These are phyloP conservation scores for Hypoxylon cercidicola DNA, from an alignment of 495 filamentous ascomycete species.

Conservation along the genomic window DNA sequence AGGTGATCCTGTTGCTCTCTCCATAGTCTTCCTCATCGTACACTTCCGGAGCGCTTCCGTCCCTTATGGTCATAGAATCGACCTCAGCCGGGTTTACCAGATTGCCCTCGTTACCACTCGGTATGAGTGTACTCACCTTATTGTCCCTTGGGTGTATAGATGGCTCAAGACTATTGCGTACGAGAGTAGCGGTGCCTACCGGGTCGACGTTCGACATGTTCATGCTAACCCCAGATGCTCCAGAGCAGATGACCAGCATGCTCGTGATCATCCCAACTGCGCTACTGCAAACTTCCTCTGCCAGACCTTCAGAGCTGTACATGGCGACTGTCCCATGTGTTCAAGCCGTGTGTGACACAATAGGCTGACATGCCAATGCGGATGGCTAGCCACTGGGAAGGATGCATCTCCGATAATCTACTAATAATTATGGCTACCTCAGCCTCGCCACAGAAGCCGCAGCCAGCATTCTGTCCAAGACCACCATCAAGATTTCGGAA, in stretches of 20 bases:
- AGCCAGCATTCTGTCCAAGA: too few relatives aligned
- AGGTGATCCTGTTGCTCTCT: constrained; percentile 14
- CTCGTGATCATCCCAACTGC: constrained; percentile 14
- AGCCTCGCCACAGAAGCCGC: not conserved
- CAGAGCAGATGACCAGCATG: too few relatives aligned
- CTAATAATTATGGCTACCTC: not conserved
- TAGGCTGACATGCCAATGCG: constrained; percentile 23
- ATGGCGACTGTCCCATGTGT: constrained; percentile 22
- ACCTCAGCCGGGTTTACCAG: constrained; percentile 24
- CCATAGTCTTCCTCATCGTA: constrained; percentile 22
- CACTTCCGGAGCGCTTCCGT: constrained; percentile 24
- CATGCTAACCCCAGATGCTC: too few relatives aligned
- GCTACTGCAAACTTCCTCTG: constrained; percentile 25
- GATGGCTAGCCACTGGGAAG: constrained; percentile 13
- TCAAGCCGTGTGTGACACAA: too few relatives aligned
- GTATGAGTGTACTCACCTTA: constrained; percentile 28
- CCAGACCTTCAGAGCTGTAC: constrained; percentile 30
- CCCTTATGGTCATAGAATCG: not conserved
- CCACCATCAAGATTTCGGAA: too few relatives aligned
- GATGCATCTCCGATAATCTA: not conserved
- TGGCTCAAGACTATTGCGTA: constrained; percentile 13
- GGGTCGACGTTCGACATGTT: too few relatives aligned
- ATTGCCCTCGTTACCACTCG: constrained; percentile 6
- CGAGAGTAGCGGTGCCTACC: not conserved
- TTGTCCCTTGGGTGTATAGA: constrained; percentile 27